phyloP scores from a whole-genome alignment of 257 asterid species.

The Coffea canephora region DNA sequence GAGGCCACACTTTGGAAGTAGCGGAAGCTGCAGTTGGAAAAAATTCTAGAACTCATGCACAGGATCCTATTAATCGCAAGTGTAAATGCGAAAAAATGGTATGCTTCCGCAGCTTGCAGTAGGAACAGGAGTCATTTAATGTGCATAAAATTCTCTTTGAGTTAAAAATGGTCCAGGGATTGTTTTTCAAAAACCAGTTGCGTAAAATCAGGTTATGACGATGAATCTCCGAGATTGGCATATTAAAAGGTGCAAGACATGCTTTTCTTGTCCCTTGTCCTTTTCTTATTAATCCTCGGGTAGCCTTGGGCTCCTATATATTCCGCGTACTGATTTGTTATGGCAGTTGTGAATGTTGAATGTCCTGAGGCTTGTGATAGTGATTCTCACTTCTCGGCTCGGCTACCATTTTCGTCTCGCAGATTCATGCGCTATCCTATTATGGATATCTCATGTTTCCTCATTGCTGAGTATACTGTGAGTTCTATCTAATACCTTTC shows the following conservation, averaged over 20 bases:
- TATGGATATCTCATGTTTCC: neutral
- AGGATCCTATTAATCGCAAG: conserved; percentile 15
- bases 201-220: neutral
- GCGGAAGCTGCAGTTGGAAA: conserved; percentile 55
- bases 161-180: neutral
- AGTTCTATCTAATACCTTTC: neutral
- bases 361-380: neutral
- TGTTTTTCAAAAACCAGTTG: neutral
- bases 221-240: neutral
- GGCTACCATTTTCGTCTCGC: neutral
- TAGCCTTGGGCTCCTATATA: neutral
- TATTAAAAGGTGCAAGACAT: neutral
- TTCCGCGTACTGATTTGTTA: too few species aligned
- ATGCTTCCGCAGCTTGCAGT: neutral
- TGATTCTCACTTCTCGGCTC: neutral
- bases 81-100: neutral
- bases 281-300: neutral
- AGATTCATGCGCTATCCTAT: too few species aligned
- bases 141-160: neutral
- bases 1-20: conserved; percentile 64
- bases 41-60: conserved; percentile 12
- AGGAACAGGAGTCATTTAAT: neutral
- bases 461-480: neutral
- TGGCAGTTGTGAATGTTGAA: neutral
- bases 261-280: neutral